These are phyloP conservation scores for Fraxinus excelsior DNA, from an alignment of 257 asterid genomes.

Conservation along the genomic window DNA sequence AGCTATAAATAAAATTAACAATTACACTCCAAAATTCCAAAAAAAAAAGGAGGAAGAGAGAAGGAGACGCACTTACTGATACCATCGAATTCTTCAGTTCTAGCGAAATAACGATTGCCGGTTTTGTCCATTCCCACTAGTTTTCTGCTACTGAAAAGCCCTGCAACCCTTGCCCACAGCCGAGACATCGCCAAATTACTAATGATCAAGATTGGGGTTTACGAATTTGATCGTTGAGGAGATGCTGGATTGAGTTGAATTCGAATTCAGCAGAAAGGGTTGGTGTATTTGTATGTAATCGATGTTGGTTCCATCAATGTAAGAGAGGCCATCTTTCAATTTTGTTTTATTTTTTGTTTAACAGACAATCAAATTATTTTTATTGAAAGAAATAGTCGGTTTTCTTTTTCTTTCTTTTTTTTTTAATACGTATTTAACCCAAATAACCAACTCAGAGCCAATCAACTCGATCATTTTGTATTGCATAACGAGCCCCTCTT, in stretches of 20 bases:
- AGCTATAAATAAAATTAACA: not conserved
- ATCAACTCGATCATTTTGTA: too few relatives aligned
- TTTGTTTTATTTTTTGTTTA: too few relatives aligned
- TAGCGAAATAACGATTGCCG: slow-evolving; percentile 80
- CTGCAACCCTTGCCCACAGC: slow-evolving; percentile 68
- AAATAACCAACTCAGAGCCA: too few relatives aligned
- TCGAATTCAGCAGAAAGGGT: not conserved
- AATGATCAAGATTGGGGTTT: not conserved
- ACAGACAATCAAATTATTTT: too few relatives aligned
- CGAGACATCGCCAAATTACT: slow-evolving; percentile 50
- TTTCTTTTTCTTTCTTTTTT: too few relatives aligned
- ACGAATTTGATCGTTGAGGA: not conserved
- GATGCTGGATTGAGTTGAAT: not conserved
- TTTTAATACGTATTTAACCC: too few relatives aligned
- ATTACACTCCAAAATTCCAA: not conserved
- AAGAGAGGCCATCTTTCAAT: not conserved
- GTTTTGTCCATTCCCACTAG: slow-evolving; percentile 69
- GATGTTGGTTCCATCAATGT: not conserved
- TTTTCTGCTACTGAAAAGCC: slow-evolving; percentile 55
- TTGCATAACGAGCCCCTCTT: too few relatives aligned
- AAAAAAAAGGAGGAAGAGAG: not conserved
- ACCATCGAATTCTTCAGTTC: slow-evolving; percentile 74
- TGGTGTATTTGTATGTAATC: not conserved
- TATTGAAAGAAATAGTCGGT: too few relatives aligned
- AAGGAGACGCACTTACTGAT: slow-evolving; percentile 56